phyloP scores from a whole-genome alignment of 768 basidiomycete species.

The Psilocybe subaeruginosa region DNA sequence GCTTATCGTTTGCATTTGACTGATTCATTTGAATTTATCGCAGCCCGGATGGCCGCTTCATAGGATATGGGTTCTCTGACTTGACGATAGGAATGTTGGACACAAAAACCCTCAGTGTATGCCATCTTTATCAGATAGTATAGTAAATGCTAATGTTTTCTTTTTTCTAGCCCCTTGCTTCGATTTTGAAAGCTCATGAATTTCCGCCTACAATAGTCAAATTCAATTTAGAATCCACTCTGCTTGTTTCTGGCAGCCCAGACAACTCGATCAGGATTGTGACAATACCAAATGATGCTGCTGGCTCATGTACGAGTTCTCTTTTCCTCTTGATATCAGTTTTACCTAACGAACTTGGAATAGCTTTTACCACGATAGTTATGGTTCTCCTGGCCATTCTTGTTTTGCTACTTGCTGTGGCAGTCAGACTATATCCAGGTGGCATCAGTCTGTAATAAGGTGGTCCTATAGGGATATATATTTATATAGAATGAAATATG shows the following conservation, averaged over 20 bases:
- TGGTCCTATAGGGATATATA: slow-evolving; percentile 18
- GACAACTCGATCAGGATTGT: slow-evolving; percentile 87
- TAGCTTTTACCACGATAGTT: slow-evolving; percentile 44
- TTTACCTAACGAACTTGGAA: slow-evolving; percentile 13
- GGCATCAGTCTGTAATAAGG: slow-evolving; percentile 16
- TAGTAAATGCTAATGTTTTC: not conserved
- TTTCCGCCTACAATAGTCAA: slow-evolving; percentile 89
- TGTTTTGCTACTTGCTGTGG: slow-evolving; percentile 43
- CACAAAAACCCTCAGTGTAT: slow-evolving; percentile 73
- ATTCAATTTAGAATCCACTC: slow-evolving; percentile 82
- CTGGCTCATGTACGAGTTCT: slow-evolving; percentile 52
- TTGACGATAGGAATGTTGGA: slow-evolving; percentile 85
- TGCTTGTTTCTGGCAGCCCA: slow-evolving; percentile 88
- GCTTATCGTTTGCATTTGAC: slow-evolving; percentile 1
- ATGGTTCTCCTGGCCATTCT: slow-evolving; percentile 45
- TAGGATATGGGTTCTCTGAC: slow-evolving; percentile 90
- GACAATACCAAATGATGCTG: slow-evolving; percentile 37
- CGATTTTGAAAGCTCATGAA: slow-evolving; percentile 92
- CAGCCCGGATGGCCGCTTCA: slow-evolving; percentile 79
- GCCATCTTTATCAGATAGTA: slow-evolving; percentile 23
- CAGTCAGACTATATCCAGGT: slow-evolving; percentile 32
- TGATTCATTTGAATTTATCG: slow-evolving; percentile 6
- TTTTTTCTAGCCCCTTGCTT: slow-evolving; percentile 69
- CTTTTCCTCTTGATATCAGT: not conserved
- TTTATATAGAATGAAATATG: slow-evolving; percentile 11